A percentile compares a stretch with the other conserved stretches of the same genome.
phyloP scores from a whole-genome alignment of 129 eudicot genomes.

The Flaveria sonorensis region DNA sequence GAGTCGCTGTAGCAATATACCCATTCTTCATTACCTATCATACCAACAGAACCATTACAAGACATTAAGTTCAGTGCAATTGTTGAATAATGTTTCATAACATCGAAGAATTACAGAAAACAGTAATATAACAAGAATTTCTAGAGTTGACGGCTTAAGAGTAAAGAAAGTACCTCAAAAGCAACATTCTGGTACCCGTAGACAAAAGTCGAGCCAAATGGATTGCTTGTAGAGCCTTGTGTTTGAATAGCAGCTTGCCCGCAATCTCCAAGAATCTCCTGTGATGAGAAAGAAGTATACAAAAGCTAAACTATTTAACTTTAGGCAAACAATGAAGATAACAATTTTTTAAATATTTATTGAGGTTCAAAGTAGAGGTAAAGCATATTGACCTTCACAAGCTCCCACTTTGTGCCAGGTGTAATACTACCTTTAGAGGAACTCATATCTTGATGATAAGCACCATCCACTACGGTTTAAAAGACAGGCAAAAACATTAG shows the following conservation, averaged over 20 bases:
- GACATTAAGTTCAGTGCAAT: neutral
- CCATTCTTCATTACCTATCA: constrained; percentile 95
- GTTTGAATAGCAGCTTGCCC: constrained; percentile 95
- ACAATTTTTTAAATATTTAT: neutral
- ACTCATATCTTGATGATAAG: constrained; percentile 56
- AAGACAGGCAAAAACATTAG: constrained; percentile 15
- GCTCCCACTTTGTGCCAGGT: constrained; percentile 91
- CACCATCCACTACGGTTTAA: constrained; percentile 51
- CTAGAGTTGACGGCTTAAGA: neutral
- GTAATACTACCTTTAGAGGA: constrained; percentile 63
- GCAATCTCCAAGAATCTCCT: constrained; percentile 93
- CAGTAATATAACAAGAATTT: neutral
- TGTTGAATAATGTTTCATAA: neutral
- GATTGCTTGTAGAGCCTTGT: constrained; percentile 91
- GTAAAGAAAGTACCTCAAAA: constrained; percentile 62
- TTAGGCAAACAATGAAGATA: constrained; percentile 1
- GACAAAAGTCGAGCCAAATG: constrained; percentile 92
- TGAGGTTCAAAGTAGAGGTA: constrained; percentile 12
- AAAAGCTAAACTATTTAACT: neutral
- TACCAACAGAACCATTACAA: constrained; percentile 11
- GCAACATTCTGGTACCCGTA: constrained; percentile 96
- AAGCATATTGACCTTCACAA: constrained; percentile 70
- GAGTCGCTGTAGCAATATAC: constrained; percentile 90
- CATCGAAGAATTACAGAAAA: neutral
- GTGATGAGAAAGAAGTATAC: neutral